A percentile compares a stretch with the other conserved stretches of the same genome.
Evolutionary conservation across 2,329 filamentous ascomycete species (phyloP).

Genomic region (Bipolaris oryzae): DNA sequence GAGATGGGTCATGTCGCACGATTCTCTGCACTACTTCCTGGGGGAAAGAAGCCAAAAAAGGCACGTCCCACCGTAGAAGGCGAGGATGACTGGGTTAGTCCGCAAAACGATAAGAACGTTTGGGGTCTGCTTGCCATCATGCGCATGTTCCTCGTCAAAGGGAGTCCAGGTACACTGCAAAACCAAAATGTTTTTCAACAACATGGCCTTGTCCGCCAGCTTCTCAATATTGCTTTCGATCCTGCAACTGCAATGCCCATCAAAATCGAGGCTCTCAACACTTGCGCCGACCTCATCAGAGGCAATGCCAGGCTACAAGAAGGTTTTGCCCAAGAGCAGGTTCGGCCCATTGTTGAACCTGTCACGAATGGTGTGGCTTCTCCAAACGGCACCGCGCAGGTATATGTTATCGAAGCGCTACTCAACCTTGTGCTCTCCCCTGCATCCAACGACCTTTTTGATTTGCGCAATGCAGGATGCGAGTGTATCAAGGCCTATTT

Average conservation of each 20-base stretch:
- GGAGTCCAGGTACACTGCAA: slow-evolving; percentile 77
- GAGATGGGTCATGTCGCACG: slow-evolving; percentile 83
- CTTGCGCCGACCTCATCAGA: slow-evolving; percentile 87
- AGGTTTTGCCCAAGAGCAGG: slow-evolving; percentile 84
- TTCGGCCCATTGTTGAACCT: slow-evolving; percentile 64
- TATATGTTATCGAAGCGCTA: slow-evolving; percentile 93
- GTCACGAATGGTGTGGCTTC: slow-evolving; percentile 49
- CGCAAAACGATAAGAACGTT: slow-evolving; percentile 84
- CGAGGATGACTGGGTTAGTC: slow-evolving; percentile 74
- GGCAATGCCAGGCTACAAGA: slow-evolving; percentile 83
- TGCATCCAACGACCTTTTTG: slow-evolving; percentile 70
- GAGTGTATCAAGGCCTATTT: slow-evolving; percentile 95
- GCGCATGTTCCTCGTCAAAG: slow-evolving; percentile 80
- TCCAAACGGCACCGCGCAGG: slow-evolving; percentile 62
- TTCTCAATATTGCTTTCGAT: slow-evolving; percentile 83
- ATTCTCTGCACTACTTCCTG: slow-evolving; percentile 71
- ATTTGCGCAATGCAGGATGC: slow-evolving; percentile 82
- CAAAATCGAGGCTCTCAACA: slow-evolving; percentile 81
- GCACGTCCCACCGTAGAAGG: slow-evolving; percentile 61
- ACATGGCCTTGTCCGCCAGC: slow-evolving; percentile 76
- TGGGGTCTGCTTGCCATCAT: slow-evolving; percentile 89
- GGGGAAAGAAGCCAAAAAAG: slow-evolving; percentile 62
- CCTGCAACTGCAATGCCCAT: slow-evolving; percentile 74
- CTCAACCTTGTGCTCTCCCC: slow-evolving; percentile 79
- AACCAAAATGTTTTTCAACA: slow-evolving; percentile 90